These are phyloP conservation scores for Chrysanthemum seticuspe DNA, from an alignment of 129 eudicot genomes.

Conservation along the genomic window DNA sequence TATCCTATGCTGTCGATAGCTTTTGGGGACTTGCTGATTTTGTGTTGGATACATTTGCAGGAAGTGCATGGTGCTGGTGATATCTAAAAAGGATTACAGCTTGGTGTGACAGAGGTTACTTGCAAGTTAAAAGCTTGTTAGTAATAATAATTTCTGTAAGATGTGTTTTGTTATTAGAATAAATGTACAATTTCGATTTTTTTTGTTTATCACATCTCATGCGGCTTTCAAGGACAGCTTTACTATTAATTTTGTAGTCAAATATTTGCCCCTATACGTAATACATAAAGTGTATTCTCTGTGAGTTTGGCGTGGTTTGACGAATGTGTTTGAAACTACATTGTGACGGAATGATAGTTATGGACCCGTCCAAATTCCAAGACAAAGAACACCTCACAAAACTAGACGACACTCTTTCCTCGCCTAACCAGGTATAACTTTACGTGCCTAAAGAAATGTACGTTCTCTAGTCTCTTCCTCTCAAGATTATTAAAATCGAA, in stretches of 20 bases:
- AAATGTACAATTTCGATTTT: slow-evolving; percentile 18
- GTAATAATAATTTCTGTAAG: slow-evolving; percentile 21
- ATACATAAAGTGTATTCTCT: background rate
- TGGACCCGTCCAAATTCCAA: no score
- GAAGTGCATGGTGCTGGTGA: slow-evolving; percentile 70
- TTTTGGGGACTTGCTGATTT: background rate
- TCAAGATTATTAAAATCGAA: no score
- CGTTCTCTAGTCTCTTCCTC: no score
- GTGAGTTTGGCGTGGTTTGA: background rate
- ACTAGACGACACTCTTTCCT: no score
- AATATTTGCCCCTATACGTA: background rate
- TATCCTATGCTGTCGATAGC: no score
- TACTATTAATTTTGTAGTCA: slow-evolving; percentile 12
- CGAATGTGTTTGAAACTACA: background rate
- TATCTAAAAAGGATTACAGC: slow-evolving; percentile 31
- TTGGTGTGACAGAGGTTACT: slow-evolving; percentile 28
- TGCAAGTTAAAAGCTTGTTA: slow-evolving; percentile 15
- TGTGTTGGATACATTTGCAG: slow-evolving; percentile 33
- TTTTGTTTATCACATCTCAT: slow-evolving; percentile 25
- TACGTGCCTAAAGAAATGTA: no score
- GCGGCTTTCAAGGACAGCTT: slow-evolving; percentile 19
- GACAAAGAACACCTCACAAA: no score
- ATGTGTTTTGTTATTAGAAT: slow-evolving; percentile 26
- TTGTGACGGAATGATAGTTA: background rate
- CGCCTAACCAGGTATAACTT: no score